Conservation (phyloP, 2,329 filamentous ascomycete genomes). For the Lachnellula occidentalis region DNA sequence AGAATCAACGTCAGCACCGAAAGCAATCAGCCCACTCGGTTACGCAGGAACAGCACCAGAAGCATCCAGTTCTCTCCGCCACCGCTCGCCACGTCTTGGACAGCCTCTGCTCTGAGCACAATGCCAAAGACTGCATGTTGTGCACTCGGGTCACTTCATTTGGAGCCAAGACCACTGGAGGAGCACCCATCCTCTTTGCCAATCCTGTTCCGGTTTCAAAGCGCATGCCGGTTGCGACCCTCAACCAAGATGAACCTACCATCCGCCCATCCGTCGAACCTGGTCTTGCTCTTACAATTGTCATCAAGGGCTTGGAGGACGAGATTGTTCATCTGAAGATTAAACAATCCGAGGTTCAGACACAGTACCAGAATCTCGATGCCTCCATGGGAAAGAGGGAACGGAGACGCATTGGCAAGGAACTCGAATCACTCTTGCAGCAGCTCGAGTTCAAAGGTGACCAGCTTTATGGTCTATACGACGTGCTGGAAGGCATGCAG, state of each 20-base stretch:
- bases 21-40: no score
- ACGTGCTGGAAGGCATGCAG: conserved; percentile 45
- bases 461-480: conserved; percentile 77
- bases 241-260: conserved; percentile 32
- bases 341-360: conserved; percentile 57
- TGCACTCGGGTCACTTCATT: conserved; percentile 48
- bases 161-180: conserved; percentile 27
- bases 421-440: conserved; percentile 56
- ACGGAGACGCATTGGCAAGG: conserved; percentile 53
- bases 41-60: not conserved
- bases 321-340: conserved; percentile 73
- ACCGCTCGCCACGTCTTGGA: conserved; percentile 50
- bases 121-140: conserved; percentile 51
- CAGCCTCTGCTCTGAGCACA: conserved; percentile 45
- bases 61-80: conserved; percentile 44
- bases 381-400: conserved; percentile 59
- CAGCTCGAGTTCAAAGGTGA: conserved; percentile 68
- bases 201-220: conserved; percentile 64
- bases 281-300: conserved; percentile 55
- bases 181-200: conserved; percentile 49
- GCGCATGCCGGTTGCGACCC: conserved; percentile 40
- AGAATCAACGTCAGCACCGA: no score
- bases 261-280: conserved; percentile 42
- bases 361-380: conserved; percentile 61
- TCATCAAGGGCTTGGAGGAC: conserved; percentile 76